These are phyloP conservation scores for Venustampulla echinocandica DNA, from an alignment of 495 filamentous ascomycete genomes.

Conservation along the genomic window DNA sequence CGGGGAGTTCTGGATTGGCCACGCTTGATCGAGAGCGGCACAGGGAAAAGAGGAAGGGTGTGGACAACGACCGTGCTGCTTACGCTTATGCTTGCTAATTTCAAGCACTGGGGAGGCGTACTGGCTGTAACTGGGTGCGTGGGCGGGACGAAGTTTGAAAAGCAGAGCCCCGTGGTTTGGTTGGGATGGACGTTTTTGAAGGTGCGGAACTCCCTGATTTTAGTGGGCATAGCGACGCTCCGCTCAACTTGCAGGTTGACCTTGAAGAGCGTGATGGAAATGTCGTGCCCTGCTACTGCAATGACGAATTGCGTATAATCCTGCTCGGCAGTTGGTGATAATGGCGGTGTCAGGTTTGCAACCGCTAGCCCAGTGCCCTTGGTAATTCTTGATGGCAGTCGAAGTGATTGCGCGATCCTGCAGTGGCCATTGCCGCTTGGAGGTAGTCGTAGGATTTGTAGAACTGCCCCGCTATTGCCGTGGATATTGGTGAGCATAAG, in stretches of 20 bases:
- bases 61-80: conserved; percentile 82
- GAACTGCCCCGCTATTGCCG: conserved; percentile 36
- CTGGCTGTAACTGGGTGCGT: conserved; percentile 36
- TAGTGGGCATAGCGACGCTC: conserved; percentile 41
- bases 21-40: conserved; percentile 30
- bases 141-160: conserved; percentile 62
- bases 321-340: conserved; percentile 33
- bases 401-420: conserved; percentile 31
- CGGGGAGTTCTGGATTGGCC: conserved; percentile 39
- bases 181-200: conserved; percentile 69
- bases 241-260: conserved; percentile 46
- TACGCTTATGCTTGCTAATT: conserved; percentile 77
- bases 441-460: conserved; percentile 43
- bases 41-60: conserved; percentile 61
- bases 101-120: conserved; percentile 51
- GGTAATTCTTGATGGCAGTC: conserved; percentile 30
- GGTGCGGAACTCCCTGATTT: conserved; percentile 52
- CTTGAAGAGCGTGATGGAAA: conserved; percentile 68
- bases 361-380: conserved; percentile 65
- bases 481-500: conserved; percentile 51
- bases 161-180: conserved; percentile 76
- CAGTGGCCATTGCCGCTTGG: conserved; percentile 29
- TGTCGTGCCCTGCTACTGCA: conserved; percentile 76
- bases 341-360: conserved; percentile 48
- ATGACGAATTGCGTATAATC: conserved; percentile 65